phyloP scores from a whole-genome alignment of 2,329 filamentous ascomycete genomes.

The Cyphellophora attinorum region DNA sequence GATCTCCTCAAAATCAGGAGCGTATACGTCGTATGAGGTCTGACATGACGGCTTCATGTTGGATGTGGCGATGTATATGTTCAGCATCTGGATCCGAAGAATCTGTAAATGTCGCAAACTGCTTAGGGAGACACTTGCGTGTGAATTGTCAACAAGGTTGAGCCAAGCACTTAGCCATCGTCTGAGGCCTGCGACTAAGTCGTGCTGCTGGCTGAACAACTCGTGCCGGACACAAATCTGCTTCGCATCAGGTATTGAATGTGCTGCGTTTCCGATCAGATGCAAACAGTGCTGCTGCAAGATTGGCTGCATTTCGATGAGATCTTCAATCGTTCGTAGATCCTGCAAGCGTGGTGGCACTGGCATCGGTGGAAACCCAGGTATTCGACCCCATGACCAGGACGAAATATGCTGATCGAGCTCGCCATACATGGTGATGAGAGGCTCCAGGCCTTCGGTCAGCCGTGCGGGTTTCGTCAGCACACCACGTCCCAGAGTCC shows the following conservation, averaged over 20 bases:
- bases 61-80: constrained; percentile 4
- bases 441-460: constrained; percentile 1
- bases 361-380: constrained; percentile 4
- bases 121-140: neutral
- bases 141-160: neutral
- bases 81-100: constrained; percentile 5
- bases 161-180: constrained; percentile 3
- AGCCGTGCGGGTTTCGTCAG: neutral
- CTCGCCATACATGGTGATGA: constrained; percentile 1
- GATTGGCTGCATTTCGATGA: neutral
- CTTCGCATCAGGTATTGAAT: constrained; percentile 1
- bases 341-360: neutral
- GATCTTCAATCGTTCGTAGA: neutral
- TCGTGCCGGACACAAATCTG: neutral
- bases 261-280: constrained; percentile 1
- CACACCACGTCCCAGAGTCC: neutral
- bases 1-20: constrained; percentile 4
- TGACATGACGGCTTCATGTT: constrained; percentile 3
- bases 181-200: constrained; percentile 3
- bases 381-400: constrained; percentile 1
- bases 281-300: constrained; percentile 4
- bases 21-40: constrained; percentile 5
- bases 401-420: constrained; percentile 5
- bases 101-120: constrained; percentile 1
- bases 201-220: constrained; percentile 3